A percentile compares a stretch with the other conserved stretches of the same genome.
phyloP scores from a whole-genome alignment of 2,329 filamentous ascomycete genomes.

The Aspergillus sp. region DNA sequence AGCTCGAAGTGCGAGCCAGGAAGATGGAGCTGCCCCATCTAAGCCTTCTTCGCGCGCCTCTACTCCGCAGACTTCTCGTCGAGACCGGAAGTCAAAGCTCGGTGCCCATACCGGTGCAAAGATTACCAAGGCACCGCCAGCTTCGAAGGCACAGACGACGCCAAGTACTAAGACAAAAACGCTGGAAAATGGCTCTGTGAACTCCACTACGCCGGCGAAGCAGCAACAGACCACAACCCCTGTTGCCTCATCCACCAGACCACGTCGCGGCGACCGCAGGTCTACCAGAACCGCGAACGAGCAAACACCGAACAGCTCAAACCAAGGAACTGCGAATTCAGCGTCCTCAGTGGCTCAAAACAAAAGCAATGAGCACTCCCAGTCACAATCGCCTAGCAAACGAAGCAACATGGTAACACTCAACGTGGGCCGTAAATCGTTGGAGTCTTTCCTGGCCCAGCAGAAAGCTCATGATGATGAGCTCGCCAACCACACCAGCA shows the following conservation, averaged over 20 bases:
- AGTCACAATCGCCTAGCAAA: conserved; percentile 1
- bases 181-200: neutral
- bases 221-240: conserved; percentile 6
- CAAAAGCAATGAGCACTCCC: neutral
- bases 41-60: conserved; percentile 10
- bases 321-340: neutral
- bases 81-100: conserved; percentile 12
- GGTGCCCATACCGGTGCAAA: conserved; percentile 2
- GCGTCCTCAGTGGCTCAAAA: neutral
- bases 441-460: conserved; percentile 2
- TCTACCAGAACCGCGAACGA: conserved; percentile 1
- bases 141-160: neutral
- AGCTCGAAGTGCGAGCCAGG: conserved; percentile 10
- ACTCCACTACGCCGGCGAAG: conserved; percentile 10
- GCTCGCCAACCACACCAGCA: conserved; percentile 10
- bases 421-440: conserved; percentile 16
- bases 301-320: neutral
- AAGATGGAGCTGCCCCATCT: conserved; percentile 4
- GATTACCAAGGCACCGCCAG: conserved; percentile 6
- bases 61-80: conserved; percentile 13
- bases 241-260: neutral
- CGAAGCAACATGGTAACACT: conserved; percentile 17
- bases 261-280: conserved; percentile 16
- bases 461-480: conserved; percentile 5
- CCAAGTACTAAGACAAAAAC: neutral